Conservation (phyloP, 345 rosid species). For the Brassica napus region Da-Ae NC_063447.1:20618001-20618500, state of each 20-base stretch:
- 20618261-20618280: slow-evolving; percentile 63
- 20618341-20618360: slow-evolving; percentile 65
- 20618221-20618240: slow-evolving; percentile 76
- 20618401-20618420: slow-evolving; percentile 73
- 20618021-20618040: slow-evolving; percentile 72
- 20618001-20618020: neutral
- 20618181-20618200: slow-evolving; percentile 59
- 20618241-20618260: slow-evolving; percentile 76
- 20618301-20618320: slow-evolving; percentile 55
- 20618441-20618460: slow-evolving; percentile 59
- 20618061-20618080: slow-evolving; percentile 62
- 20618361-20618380: slow-evolving; percentile 69
- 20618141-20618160: slow-evolving; percentile 68
- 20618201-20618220: slow-evolving; percentile 73
- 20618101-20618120: slow-evolving; percentile 77
- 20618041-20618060: slow-evolving; percentile 84
- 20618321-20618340: slow-evolving; percentile 68
- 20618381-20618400: slow-evolving; percentile 73
- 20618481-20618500: slow-evolving; percentile 18
- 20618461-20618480: slow-evolving; percentile 58
- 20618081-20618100: slow-evolving; percentile 75
- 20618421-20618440: slow-evolving; percentile 62
- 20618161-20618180: slow-evolving; percentile 59
- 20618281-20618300: slow-evolving; percentile 67
- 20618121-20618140: slow-evolving; percentile 55